Evolutionary conservation across 176 grass and related monocot genomes (phyloP).

Genomic region (Eremochloa ophiuroides): DNA sequence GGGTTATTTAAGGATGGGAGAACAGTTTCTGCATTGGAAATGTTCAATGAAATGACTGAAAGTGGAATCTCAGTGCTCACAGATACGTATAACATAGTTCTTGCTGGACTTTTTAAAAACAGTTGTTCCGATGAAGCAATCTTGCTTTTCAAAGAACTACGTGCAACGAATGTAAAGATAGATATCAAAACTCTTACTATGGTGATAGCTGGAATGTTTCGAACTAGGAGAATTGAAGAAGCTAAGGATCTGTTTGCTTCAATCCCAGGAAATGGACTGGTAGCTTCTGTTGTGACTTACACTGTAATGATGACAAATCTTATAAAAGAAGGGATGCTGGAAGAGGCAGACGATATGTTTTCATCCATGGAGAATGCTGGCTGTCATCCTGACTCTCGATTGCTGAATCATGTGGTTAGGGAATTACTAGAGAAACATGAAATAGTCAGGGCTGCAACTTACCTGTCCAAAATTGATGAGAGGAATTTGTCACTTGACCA

Average conservation of each 20-base stretch:
- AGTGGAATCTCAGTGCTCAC: not conserved
- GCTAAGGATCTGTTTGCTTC: not conserved
- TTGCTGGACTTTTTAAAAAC: slow-evolving; percentile 6
- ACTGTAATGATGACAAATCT: not conserved
- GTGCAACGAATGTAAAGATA: not conserved
- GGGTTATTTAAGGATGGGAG: not conserved
- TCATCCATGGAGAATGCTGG: not conserved
- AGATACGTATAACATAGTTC: not conserved
- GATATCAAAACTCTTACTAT: not conserved
- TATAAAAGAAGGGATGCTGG: not conserved
- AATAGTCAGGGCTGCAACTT: not conserved
- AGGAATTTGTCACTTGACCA: not conserved
- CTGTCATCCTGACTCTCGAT: not conserved
- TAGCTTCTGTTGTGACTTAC: not conserved
- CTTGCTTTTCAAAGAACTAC: not conserved
- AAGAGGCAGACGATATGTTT: not conserved
- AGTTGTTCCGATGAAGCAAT: not conserved
- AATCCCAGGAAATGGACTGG: not conserved
- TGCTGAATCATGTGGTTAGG: not conserved
- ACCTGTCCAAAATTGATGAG: not conserved
- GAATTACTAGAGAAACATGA: not conserved
- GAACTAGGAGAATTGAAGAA: not conserved
- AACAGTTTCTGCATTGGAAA: not conserved
- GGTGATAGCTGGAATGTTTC: slow-evolving; percentile 1
- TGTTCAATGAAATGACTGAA: not conserved